Conservation (phyloP, 805 yeast species). For the Candida tibetensis region DNA sequence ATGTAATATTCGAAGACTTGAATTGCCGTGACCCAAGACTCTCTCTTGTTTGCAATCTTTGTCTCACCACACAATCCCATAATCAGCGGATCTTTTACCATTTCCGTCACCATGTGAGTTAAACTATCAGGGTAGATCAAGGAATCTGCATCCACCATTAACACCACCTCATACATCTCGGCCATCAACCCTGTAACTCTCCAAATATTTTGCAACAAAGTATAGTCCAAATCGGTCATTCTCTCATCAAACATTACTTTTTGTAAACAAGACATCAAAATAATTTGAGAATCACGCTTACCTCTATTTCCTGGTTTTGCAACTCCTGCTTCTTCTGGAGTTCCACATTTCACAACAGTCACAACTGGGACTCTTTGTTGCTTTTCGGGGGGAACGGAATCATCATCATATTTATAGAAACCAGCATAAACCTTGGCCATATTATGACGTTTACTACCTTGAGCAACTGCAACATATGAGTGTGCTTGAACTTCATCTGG, state of each 20-base stretch:
- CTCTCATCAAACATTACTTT: conserved; percentile 87
- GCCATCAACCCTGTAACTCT: conserved; percentile 82
- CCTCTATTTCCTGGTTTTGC: conserved; percentile 89
- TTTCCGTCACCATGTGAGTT: conserved; percentile 86
- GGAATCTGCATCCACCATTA: conserved; percentile 96
- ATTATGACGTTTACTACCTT: conserved; percentile 91
- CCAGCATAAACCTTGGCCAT: conserved; percentile 98
- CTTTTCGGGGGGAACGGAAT: conserved; percentile 70
- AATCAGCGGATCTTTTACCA: conserved; percentile 79
- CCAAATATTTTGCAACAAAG: conserved; percentile 72
- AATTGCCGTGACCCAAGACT: conserved; percentile 87
- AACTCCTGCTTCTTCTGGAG: conserved; percentile 69
- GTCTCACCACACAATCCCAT: conserved; percentile 98
- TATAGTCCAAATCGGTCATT: conserved; percentile 88
- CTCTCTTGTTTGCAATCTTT: conserved; percentile 77
- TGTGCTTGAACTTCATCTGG: conserved; percentile 73
- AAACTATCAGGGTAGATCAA: conserved; percentile 81
- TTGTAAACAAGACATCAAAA: conserved; percentile 87
- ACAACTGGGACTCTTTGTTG: conserved; percentile 85
- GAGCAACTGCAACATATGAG: conserved; percentile 94
- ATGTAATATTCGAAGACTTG: conserved; percentile 93
- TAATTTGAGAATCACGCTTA: conserved; percentile 90
- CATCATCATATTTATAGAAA: conserved; percentile 79
- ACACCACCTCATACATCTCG: conserved; percentile 71
- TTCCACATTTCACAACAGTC: conserved; percentile 82